These are phyloP conservation scores for Medicago ruthenica DNA, from an alignment of 306 rosid species.

Conservation along the genomic window DNA sequence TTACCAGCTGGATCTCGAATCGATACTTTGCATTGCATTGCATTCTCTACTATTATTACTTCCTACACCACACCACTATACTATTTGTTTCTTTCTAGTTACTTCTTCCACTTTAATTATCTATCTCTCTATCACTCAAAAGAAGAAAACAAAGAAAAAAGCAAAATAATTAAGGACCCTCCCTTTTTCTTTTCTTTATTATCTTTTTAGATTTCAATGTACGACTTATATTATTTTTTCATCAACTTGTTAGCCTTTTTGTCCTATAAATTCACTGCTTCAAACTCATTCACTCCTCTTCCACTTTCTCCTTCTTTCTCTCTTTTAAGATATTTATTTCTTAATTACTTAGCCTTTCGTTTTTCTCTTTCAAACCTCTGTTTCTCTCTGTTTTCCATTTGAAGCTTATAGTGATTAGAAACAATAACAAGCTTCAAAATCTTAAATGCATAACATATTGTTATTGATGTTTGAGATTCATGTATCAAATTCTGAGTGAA, in stretches of 20 bases:
- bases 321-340: conserved; percentile 10
- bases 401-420: not conserved
- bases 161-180: conserved; percentile 12
- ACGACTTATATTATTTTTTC: not conserved
- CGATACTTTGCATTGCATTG: conserved; percentile 11
- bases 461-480: conserved; percentile 89
- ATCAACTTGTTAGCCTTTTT: conserved; percentile 37
- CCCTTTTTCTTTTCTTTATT: conserved; percentile 17
- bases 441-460: conserved; percentile 59
- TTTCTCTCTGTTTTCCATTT: not conserved
- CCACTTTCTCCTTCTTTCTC: conserved; percentile 44
- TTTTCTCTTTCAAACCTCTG: not conserved
- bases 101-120: conserved; percentile 1
- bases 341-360: not conserved
- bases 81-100: not conserved
- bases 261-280: conserved; percentile 60
- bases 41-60: not conserved
- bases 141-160: not conserved
- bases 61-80: not conserved
- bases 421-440: not conserved
- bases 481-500: conserved; percentile 91
- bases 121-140: not conserved
- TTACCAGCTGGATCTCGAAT: conserved; percentile 61
- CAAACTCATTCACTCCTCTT: conserved; percentile 34
- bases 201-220: conserved; percentile 20